Evolutionary conservation across 768 basidiomycete genomes (phyloP).

Genomic region (Lentinus brumalis): DNA sequence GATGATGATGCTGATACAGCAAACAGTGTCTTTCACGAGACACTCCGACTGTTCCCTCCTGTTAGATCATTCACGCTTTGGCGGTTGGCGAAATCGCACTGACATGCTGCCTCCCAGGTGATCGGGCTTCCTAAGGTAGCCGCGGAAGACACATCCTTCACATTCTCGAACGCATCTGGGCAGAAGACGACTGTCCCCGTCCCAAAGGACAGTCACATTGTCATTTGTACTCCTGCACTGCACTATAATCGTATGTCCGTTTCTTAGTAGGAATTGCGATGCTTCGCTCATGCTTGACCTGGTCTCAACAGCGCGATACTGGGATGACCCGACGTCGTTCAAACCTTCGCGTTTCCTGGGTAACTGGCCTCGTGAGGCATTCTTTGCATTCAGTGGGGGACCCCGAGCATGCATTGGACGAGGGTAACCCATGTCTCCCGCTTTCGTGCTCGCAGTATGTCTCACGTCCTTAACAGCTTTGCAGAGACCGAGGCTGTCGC

Average conservation of each 20-base stretch:
- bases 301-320: slow-evolving; percentile 35
- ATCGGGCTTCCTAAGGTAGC: slow-evolving; percentile 28
- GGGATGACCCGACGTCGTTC: slow-evolving; percentile 40
- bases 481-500: slow-evolving; percentile 54
- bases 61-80: no score
- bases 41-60: slow-evolving; percentile 38
- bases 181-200: slow-evolving; percentile 27
- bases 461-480: slow-evolving; percentile 32
- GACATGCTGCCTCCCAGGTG: neutral
- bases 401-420: slow-evolving; percentile 47
- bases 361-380: slow-evolving; percentile 58
- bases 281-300: neutral
- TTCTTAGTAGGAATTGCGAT: neutral
- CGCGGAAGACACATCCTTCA: slow-evolving; percentile 32
- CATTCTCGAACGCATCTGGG: slow-evolving; percentile 28
- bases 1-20: neutral
- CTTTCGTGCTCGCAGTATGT: no score
- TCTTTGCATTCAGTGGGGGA: slow-evolving; percentile 54
- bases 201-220: slow-evolving; percentile 29
- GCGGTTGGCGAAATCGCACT: no score
- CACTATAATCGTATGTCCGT: slow-evolving; percentile 36
- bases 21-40: slow-evolving; percentile 35
- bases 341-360: slow-evolving; percentile 48
- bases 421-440: slow-evolving; percentile 8
- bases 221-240: slow-evolving; percentile 30